Evolutionary conservation across 305 asterid genomes (phyloP).

Genomic region (Plantago rigida): DNA sequence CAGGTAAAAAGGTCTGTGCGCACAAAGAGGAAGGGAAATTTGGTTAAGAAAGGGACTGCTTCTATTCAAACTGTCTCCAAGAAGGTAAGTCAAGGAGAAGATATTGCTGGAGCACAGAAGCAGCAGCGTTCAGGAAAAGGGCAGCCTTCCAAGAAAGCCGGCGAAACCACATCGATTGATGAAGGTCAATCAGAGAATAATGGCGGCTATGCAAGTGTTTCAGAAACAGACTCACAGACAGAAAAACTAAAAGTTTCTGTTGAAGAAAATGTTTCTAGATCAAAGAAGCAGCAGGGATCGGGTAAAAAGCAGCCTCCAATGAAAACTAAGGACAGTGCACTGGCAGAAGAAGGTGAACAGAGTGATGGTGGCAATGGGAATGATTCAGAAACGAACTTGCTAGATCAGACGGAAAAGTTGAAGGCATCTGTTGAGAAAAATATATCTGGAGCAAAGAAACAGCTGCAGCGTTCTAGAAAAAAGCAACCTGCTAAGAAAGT

Average conservation of each 20-base stretch:
- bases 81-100: constrained; percentile 46
- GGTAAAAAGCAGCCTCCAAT: constrained; percentile 43
- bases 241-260: constrained; percentile 37
- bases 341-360: constrained; percentile 7
- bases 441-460: constrained; percentile 3
- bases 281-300: constrained; percentile 34
- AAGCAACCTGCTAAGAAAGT: constrained; percentile 34
- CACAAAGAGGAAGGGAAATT: constrained; percentile 37
- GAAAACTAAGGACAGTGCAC: not conserved
- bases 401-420: constrained; percentile 39
- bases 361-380: not conserved
- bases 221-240: constrained; percentile 37
- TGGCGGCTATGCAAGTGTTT: constrained; percentile 40
- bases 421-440: constrained; percentile 31
- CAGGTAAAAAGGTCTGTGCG: constrained; percentile 31
- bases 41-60: constrained; percentile 33
- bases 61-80: constrained; percentile 33
- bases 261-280: constrained; percentile 37
- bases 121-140: constrained; percentile 34
- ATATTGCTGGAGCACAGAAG: constrained; percentile 41
- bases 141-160: constrained; percentile 32
- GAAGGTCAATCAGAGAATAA: constrained; percentile 37
- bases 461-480: constrained; percentile 28
- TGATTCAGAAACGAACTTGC: constrained; percentile 36
- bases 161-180: constrained; percentile 31